Percentiles rank a stretch among this genome's conserved stretches.
These are phyloP conservation scores for Gaeumannomyces tritici DNA, from an alignment of 2,329 filamentous ascomycete genomes.

Conservation along the genomic window DNA sequence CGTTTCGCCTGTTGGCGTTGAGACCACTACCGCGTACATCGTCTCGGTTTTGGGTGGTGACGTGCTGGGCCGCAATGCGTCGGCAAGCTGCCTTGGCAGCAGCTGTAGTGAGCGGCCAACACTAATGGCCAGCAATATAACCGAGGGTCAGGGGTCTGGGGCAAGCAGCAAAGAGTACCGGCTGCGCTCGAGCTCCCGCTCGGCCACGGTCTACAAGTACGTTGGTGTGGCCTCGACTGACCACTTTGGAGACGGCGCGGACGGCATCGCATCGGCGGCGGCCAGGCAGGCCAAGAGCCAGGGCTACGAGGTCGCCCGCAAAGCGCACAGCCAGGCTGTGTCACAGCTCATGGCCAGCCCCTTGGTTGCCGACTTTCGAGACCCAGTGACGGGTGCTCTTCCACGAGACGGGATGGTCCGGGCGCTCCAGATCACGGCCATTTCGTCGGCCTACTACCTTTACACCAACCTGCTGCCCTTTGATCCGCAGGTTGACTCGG, in stretches of 20 bases:
- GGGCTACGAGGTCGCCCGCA: slow-evolving; percentile 1
- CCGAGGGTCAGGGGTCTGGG: no score
- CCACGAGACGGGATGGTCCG: slow-evolving; percentile 3
- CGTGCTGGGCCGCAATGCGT: slow-evolving; percentile 2
- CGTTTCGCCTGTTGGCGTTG: neutral
- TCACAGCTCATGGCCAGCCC: slow-evolving; percentile 5
- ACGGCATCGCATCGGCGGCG: slow-evolving; percentile 1
- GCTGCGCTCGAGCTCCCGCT: slow-evolving; percentile 1
- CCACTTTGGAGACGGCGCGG: slow-evolving; percentile 6
- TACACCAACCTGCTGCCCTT: slow-evolving; percentile 7
- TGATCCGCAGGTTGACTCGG: slow-evolving; percentile 2
- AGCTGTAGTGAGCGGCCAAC: neutral
- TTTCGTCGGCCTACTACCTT: slow-evolving; percentile 8
- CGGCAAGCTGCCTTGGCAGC: neutral
- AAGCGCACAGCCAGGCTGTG: slow-evolving; percentile 5
- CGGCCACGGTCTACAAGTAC: slow-evolving; percentile 7
- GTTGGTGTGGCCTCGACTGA: slow-evolving; percentile 7
- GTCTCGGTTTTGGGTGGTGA: neutral
- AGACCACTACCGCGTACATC: no score
- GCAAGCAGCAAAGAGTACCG: neutral
- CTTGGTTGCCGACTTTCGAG: slow-evolving; percentile 8
- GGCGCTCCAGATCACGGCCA: slow-evolving; percentile 7
- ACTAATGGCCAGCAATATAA: no score
- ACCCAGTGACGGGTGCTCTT: slow-evolving; percentile 6
- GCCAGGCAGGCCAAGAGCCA: slow-evolving; percentile 1